phyloP scores from a whole-genome alignment of 225 moss, liverwort and hornwort species.

The Pleurozium schreberi region DNA sequence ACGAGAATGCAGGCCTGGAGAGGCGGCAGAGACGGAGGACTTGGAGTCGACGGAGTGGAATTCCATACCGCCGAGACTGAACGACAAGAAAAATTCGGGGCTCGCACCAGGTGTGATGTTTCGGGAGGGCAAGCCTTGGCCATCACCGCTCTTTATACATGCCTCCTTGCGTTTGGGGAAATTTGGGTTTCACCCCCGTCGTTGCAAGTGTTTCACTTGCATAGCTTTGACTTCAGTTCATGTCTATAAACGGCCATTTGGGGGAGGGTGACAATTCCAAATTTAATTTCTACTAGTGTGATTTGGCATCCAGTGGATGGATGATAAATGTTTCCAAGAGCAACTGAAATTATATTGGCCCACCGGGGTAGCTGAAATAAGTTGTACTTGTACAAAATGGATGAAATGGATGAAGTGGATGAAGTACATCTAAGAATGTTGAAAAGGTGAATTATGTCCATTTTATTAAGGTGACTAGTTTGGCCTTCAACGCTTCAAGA shows the following conservation, averaged over 20 bases:
- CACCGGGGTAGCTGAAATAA: neutral
- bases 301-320: neutral
- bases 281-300: too few relatives aligned
- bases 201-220: neutral
- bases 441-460: neutral
- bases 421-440: neutral
- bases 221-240: neutral
- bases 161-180: neutral
- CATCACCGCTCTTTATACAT: neutral
- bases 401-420: neutral
- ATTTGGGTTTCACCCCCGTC: neutral
- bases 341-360: neutral
- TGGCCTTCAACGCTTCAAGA: neutral
- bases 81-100: neutral
- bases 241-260: neutral
- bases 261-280: neutral
- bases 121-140: neutral
- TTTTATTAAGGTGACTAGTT: neutral
- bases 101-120: neutral
- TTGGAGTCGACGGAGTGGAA: neutral
- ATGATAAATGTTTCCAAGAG: neutral
- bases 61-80: constrained; percentile 5
- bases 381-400: neutral
- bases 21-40: neutral
- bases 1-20: constrained; percentile 7